Evolutionary conservation across 495 filamentous ascomycete genomes (phyloP), one percentile per base, ranked within the genome.

Genomic region (Massariosphaeria phaeospora): DNA sequence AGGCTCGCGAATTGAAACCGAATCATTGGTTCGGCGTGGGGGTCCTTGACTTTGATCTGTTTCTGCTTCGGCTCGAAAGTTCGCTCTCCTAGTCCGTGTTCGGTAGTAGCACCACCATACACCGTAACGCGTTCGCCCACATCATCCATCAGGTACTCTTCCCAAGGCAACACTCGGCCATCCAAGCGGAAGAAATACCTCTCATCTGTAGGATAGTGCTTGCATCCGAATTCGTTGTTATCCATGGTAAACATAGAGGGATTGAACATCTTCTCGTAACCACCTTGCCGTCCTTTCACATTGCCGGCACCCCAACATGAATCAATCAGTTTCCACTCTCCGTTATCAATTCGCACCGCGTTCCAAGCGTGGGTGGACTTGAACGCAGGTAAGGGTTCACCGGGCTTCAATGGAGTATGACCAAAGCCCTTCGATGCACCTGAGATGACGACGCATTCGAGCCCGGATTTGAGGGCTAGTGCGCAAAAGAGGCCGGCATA

Each of bases 391-490:
- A 81, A 47, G 0, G 73, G 65, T 11, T 81, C 69, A 3, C 82
- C 83, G 0, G 78, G 74, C 18, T 69, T 63, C 0, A 84, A 67
- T 23, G 79, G 67, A 0, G 48, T 61, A 63, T 86, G 84, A 7
- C 90, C 85, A 62, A 76, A 91, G 2, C 93, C 93, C 67, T 96
- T 96, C 33, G 90, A 89, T 63, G 95, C 86, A 11, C 93, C 93
- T 17, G 69, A 67, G 8, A 96, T 72, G 2, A 89, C 78, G 2
- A 86, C 65, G 42, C 72, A 69, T 66, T 90, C 82, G 1, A 98
- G 71, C 0, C 91, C 91, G 0, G 83, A 85, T 34, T 82, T 78
- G 24, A 75, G 71, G 18, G 89, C 90, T 26, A 98, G 76, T 11
- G 79, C 76, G 17, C 80, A 73, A 67, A 86, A 97, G 27, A 95